phyloP scores from a whole-genome alignment of 1,284 basidiomycete genomes.

The Ceratobasidium sp. region DNA sequence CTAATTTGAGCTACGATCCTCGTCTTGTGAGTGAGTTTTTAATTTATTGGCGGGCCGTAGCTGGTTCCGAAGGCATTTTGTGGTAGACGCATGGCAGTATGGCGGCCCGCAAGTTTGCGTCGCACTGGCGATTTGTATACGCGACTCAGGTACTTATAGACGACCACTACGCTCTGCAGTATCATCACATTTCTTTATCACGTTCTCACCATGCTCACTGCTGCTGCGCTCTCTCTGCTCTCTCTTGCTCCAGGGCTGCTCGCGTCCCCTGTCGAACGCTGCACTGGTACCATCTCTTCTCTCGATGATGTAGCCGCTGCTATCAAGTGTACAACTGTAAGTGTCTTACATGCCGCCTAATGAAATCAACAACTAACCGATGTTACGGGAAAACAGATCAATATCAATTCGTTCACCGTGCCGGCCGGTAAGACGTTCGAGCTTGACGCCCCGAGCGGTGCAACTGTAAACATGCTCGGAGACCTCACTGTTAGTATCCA shows the following conservation, averaged over 20 bases:
- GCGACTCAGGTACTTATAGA: constrained; percentile 6
- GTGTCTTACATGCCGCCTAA: neutral
- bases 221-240: constrained; percentile 20
- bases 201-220: neutral
- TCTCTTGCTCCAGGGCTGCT: constrained; percentile 13
- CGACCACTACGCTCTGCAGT: no score
- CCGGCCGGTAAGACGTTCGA: constrained; percentile 62
- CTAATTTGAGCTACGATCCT: neutral
- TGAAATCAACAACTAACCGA: neutral
- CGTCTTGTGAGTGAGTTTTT: constrained; percentile 12
- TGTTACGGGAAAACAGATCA: constrained; percentile 19
- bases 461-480: constrained; percentile 66
- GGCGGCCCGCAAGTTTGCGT: constrained; percentile 14
- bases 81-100: neutral
- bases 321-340: constrained; percentile 49
- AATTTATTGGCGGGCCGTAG: constrained; percentile 15
- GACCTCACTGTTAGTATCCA: constrained; percentile 62
- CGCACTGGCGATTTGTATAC: neutral
- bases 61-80: constrained; percentile 5
- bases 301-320: constrained; percentile 48
- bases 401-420: constrained; percentile 48
- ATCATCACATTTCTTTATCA: constrained; percentile 9
- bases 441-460: constrained; percentile 59
- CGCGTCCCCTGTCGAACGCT: constrained; percentile 43
- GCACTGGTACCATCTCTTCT: constrained; percentile 50